Evolutionary conservation across 2,329 filamentous ascomycete species (phyloP).

Genomic region (Rhexocercosporidium sp.): DNA sequence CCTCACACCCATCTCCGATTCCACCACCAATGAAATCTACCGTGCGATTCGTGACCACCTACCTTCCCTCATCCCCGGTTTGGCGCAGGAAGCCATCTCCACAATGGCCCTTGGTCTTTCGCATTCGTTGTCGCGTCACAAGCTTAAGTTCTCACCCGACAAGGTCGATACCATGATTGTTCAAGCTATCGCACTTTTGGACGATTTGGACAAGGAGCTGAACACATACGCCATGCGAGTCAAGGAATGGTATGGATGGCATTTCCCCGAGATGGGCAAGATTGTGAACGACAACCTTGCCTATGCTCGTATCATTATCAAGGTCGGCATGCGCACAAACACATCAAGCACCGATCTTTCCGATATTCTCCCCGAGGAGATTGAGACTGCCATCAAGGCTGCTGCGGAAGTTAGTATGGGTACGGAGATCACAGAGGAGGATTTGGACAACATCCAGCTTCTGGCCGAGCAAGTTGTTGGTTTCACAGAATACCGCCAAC

Average conservation of each 20-base stretch:
- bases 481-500: conserved; percentile 87
- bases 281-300: conserved; percentile 97
- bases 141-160: conserved; percentile 97
- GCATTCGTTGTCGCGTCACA: conserved; percentile 95
- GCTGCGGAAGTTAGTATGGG: conserved; percentile 98
- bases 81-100: conserved; percentile 83
- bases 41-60: conserved; percentile 93
- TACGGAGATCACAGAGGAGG: conserved; percentile 91
- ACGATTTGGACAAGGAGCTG: conserved; percentile 97
- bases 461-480: conserved; percentile 92
- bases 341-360: conserved; percentile 78
- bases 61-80: conserved; percentile 85
- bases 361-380: conserved; percentile 93
- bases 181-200: conserved; percentile 90
- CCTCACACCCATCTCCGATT: conserved; percentile 83
- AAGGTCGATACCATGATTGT: conserved; percentile 99
- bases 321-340: conserved; percentile 87
- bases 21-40: conserved; percentile 85
- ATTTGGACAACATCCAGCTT: conserved; percentile 89
- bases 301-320: conserved; percentile 86
- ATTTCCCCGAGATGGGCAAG: conserved; percentile 97
- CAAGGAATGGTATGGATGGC: conserved; percentile 99
- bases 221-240: conserved; percentile 99
- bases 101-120: conserved; percentile 97
- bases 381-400: conserved; percentile 88